Evolutionary conservation across 768 basidiomycete species (phyloP), one percentile per base, ranked within the genome.

Genomic region (Trametes punicea): DNA sequence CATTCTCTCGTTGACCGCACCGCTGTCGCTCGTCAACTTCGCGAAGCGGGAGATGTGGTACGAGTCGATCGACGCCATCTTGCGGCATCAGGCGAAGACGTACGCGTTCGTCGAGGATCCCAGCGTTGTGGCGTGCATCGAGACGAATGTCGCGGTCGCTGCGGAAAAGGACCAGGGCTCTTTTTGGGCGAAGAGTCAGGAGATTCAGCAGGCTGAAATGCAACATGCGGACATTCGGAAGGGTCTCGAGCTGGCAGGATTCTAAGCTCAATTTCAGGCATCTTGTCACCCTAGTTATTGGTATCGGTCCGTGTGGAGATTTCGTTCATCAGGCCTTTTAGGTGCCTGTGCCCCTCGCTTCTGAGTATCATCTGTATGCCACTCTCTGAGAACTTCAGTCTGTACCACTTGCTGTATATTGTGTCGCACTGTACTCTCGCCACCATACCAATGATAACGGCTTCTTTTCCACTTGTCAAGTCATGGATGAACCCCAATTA

Each of bases 201-300:
- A 85, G 55, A 72, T 87, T 39, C 81, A 81, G 69, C 77, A 79
- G 45, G 69, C 73, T 25, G 85, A 88, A 68, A 61, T 82, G 40
- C 76, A 79, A 26, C 77, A 85, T 67, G 82, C 81, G 27, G 83
- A 87, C 65, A 83, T 87, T 53, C 74, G 83, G 61, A 83, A 78
- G 64, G 83, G 83, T n/a, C 69, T 87, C 38, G 83, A 85, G 69
- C 80, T 79, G 26, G 84, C 85, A 44, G 85, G 85, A 7, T 87
- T 88, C 64, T 87, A 68, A 71, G 57, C 40, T 39, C 49, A 25
- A 46, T 26, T 16, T 5, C 15, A 8, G 6, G 4, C 34, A 9
- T 5, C 16, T 25, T 57, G 20, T 46, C 38, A 42, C 26, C 26
- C 3, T 56, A 56, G 56, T 53, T 56, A 51, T 60, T 49, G 44